Percentiles rank a stretch among this genome's conserved stretches.
phyloP scores from a whole-genome alignment of 164 flowering plant species.

The Nelumbo lutea region DNA sequence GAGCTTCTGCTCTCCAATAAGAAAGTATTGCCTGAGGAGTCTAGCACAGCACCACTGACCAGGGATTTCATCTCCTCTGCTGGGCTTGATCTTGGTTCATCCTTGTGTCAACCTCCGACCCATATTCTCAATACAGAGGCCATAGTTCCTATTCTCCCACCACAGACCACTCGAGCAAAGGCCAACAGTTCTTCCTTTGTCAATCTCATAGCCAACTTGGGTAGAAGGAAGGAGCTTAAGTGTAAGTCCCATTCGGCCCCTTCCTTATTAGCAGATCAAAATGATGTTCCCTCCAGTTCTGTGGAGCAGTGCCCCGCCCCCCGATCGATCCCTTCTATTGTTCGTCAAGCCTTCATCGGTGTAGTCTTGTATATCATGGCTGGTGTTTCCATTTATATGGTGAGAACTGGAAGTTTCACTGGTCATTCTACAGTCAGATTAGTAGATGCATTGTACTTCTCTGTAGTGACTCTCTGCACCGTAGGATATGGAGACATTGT shows the following conservation, averaged over 20 bases:
- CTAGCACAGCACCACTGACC: neutral
- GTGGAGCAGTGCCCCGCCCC: conserved; percentile 1
- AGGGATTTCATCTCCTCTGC: neutral
- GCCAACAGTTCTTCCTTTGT: conserved; percentile 26
- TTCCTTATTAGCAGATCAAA: conserved; percentile 29
- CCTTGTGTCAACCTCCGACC: conserved; percentile 20
- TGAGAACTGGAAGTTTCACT: conserved; percentile 20
- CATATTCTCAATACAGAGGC: conserved; percentile 11
- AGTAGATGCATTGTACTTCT: conserved; percentile 17
- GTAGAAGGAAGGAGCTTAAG: conserved; percentile 19
- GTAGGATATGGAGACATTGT: conserved; percentile 81
- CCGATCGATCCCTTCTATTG: conserved; percentile 23
- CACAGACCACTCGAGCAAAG: conserved; percentile 1
- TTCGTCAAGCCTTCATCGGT: conserved; percentile 5
- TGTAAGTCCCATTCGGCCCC: conserved; percentile 48
- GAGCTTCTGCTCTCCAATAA: neutral
- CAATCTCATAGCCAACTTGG: conserved; percentile 32
- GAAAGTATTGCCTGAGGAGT: neutral
- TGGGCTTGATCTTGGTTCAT: conserved; percentile 11
- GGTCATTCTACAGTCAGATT: conserved; percentile 29
- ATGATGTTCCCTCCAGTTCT: conserved; percentile 12
- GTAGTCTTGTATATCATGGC: neutral
- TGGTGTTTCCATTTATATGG: conserved; percentile 14
- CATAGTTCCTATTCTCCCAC: too few relatives aligned
- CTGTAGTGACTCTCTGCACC: conserved; percentile 64